Base-by-base conservation (phyloP, 495 filamentous ascomycete genomes). In the Pseudomonodictys pantanalensis region DNA sequence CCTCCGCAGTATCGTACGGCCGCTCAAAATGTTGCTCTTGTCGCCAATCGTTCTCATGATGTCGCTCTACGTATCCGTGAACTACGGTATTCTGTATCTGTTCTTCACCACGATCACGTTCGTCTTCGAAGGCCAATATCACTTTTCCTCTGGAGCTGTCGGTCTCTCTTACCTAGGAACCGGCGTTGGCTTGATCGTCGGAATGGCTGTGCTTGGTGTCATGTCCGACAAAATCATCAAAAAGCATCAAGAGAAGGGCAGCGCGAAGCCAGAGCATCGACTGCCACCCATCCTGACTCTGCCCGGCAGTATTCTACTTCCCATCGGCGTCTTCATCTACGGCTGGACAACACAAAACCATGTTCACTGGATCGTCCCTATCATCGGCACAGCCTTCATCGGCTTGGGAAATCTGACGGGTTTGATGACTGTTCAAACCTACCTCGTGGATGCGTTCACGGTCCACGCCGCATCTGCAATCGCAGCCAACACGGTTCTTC, bases 81-180 rank as follows among this genome's bases (percentile, higher is more conserved):
- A 68, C 26, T 75, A 73, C 57, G 70, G 68, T 25, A 68, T 71
- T 26, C 50, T 75, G 15, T 75, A 75, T 46, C 68, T 75, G 12
- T 68, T 75, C n/a, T 73, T 73, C 56, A 74, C 70, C 26, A 75
- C 71, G 22, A 72, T 75, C 39, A 75, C 73, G 12, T 73, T 71
- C 62, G 71, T 75, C 39, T 75, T 75, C 48, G 68, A 75, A 52
- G 69, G 61, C 15, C 25, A 63, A n/a, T 75, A 75, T 56, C 57
- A 62, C 55, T 75, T 75, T 61, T 69, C 67, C 8, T 33, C 61
- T 6, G 60, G 65, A 28, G 60, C 52, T 2, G 67, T 73, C 43
- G 73, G 73, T 7, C 64, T 75, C 18, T 58, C 68, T 17, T 75
- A 70, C 43, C 63, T 75, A 29, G 73, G 68, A 5, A 48, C 58